phyloP scores from a whole-genome alignment of 768 basidiomycete genomes.

The Phanerodontia chrysosporium region DNA sequence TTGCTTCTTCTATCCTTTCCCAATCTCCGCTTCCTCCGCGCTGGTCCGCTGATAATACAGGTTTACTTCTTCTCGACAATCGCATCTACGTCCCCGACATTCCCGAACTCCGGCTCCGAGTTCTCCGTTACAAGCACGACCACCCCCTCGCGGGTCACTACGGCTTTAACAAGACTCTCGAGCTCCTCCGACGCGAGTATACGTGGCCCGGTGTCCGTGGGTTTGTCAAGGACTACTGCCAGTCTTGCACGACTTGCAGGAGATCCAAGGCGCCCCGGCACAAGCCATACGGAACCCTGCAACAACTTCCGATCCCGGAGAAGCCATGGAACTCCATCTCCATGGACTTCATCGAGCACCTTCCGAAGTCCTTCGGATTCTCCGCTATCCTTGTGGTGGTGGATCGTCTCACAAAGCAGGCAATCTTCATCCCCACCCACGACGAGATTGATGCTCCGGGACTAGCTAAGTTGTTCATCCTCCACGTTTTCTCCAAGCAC shows the following conservation, averaged over 20 bases:
- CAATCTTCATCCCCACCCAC: constrained; percentile 12
- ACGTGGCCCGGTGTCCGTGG: constrained; percentile 33
- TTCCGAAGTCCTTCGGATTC: constrained; percentile 18
- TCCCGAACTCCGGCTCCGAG: constrained; percentile 22
- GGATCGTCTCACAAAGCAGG: constrained; percentile 4
- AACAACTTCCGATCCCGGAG: constrained; percentile 27
- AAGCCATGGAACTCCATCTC: constrained; percentile 17
- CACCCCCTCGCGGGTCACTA: constrained; percentile 35
- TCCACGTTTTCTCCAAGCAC: constrained; percentile 14
- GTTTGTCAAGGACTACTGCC: constrained; percentile 28
- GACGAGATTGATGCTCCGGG: constrained; percentile 11
- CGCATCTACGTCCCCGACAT: constrained; percentile 28
- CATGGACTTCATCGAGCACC: constrained; percentile 21
- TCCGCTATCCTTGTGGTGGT: constrained; percentile 17
- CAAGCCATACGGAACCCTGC: constrained; percentile 25
- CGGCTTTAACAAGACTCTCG: constrained; percentile 31
- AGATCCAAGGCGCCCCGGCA: constrained; percentile 25
- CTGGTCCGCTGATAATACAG: constrained; percentile 8
- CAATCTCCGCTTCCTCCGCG: constrained; percentile 14
- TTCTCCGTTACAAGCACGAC: constrained; percentile 35
- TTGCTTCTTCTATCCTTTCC: constrained; percentile 17
- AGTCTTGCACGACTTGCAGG: constrained; percentile 26
- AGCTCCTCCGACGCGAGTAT: constrained; percentile 31
- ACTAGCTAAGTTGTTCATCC: constrained; percentile 13
- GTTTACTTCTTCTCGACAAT: constrained; percentile 24